Conservation (phyloP, 1,284 basidiomycete genomes). For the Malassezia furfur region DNA sequence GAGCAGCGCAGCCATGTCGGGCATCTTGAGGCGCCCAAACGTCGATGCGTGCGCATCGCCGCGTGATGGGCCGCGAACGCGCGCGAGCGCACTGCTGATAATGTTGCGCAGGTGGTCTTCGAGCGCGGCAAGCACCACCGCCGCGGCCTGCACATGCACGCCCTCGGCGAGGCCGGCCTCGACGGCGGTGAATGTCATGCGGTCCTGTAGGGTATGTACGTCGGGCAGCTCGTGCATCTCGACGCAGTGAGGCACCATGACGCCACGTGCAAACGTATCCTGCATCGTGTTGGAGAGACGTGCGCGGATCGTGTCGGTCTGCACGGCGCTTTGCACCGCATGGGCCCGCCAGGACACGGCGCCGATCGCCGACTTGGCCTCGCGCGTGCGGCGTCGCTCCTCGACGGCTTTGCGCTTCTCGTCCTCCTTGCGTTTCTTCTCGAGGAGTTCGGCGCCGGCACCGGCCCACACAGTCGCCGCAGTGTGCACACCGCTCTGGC, state of each 20-base stretch:
- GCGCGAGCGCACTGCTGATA: conserved; percentile 32
- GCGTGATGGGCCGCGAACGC: conserved; percentile 17
- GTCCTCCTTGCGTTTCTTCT: conserved; percentile 46
- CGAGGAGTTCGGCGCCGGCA: conserved; percentile 44
- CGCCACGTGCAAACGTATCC: conserved; percentile 33
- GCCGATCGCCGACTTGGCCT: conserved; percentile 38
- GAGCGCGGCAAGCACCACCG: conserved; percentile 43
- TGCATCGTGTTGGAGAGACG: conserved; percentile 33
- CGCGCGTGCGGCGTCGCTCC: conserved; percentile 38
- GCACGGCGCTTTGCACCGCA: conserved; percentile 25
- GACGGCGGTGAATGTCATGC: conserved; percentile 49
- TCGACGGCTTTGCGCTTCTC: conserved; percentile 40
- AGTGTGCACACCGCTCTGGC: conserved; percentile 21
- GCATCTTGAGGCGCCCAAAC: conserved; percentile 26
- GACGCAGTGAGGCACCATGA: conserved; percentile 42
- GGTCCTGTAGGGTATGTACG: conserved; percentile 46
- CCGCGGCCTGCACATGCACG: conserved; percentile 45
- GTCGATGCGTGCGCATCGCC: neutral
- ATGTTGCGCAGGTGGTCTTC: conserved; percentile 46
- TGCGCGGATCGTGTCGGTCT: conserved; percentile 26
- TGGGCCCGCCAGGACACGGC: conserved; percentile 36
- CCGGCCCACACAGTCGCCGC: conserved; percentile 40
- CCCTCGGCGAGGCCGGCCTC: conserved; percentile 48
- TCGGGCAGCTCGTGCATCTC: conserved; percentile 49
- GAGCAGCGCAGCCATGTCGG: conserved; percentile 37